Base-by-base conservation (phyloP, 2,329 filamentous ascomycete genomes). In the Aspergillus uvarum region DNA sequence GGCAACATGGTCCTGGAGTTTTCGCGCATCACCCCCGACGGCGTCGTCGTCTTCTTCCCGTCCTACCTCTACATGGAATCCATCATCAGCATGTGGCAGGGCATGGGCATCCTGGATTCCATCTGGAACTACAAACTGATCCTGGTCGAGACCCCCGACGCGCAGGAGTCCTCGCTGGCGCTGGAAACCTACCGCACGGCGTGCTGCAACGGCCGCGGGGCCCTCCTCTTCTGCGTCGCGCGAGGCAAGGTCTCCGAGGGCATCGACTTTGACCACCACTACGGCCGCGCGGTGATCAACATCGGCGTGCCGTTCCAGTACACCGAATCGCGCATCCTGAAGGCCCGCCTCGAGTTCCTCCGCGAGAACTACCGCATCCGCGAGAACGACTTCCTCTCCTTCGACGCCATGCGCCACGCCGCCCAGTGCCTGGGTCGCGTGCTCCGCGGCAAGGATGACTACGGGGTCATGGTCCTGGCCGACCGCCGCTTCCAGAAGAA, bases 111-210 rank as follows among this genome's bases (percentile, higher is more conserved):
- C 64, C 82, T 99, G 38, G 95, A 99, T 77, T 90, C 95, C 73
- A 92, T 99, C 32, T 99, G 95, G 95, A 97, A 96, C 76, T 97
- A 96, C 81, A 99, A 99, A 76, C 85, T 99, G 65, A 97, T 99
- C 66, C 84, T 99, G 7, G 95, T 99, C 61, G 95, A 99, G 80
- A 99, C 96, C 0, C 95, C 95, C 0, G 95, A 99, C 74, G 92
- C 92, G 1, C 95, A 99, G 77, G 95, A 99, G 79, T 99, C 95
- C 0, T 96, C 93, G 0, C 83, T 99, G 6, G 95, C 95, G 0
- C 83, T 99, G 7, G 95, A 99, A 77, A 98, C 95, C 0, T 99
- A 97, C 77, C 90, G 95, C 59, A 98, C 94, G 8, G 96, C 96
- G 2, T 99, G 95, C 77, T 96, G 92, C 80, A 99, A 99, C 72